A percentile compares a stretch with the other conserved stretches of the same genome.
phyloP scores from a whole-genome alignment of 768 basidiomycete genomes.

The Lactifluus hygrophoroides region DNA sequence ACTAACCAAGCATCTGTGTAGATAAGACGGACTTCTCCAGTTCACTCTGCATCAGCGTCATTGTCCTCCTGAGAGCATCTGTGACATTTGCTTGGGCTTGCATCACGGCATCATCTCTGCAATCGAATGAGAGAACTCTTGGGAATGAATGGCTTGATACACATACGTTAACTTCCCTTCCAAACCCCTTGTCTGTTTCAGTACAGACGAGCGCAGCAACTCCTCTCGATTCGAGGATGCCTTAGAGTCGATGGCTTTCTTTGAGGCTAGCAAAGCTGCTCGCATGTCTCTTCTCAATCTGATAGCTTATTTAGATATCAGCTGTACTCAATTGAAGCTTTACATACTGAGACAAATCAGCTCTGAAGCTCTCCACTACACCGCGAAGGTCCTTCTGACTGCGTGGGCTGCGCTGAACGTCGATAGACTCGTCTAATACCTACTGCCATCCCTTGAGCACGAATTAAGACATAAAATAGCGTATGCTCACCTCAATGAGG shows the following conservation, averaged over 20 bases:
- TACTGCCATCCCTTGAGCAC: conserved; percentile 42
- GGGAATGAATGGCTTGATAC: neutral
- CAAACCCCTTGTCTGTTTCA: conserved; percentile 38
- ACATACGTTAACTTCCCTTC: conserved; percentile 60
- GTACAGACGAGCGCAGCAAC: conserved; percentile 45
- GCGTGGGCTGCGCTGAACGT: conserved; percentile 57
- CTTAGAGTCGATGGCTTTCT: conserved; percentile 58
- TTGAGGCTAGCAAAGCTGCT: conserved; percentile 63
- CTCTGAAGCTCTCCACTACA: conserved; percentile 42
- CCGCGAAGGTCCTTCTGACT: conserved; percentile 40
- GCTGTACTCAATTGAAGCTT: conserved; percentile 8
- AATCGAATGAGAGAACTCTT: conserved; percentile 8
- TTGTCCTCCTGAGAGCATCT: conserved; percentile 75
- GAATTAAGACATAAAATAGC: neutral
- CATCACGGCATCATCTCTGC: conserved; percentile 79
- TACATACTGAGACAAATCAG: conserved; percentile 45
- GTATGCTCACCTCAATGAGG: conserved; percentile 53
- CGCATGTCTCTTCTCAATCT: conserved; percentile 60
- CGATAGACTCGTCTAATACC: conserved; percentile 62
- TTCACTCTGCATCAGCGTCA: conserved; percentile 83
- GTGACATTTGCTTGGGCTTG: conserved; percentile 86
- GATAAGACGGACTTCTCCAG: conserved; percentile 84
- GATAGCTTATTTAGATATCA: neutral
- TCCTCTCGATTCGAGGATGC: conserved; percentile 57
- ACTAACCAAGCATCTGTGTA: conserved; percentile 72